Evolutionary conservation across 2,329 filamentous ascomycete genomes (phyloP), one percentile per base, ranked within the genome.

Genomic region (Fusarium redolens): DNA sequence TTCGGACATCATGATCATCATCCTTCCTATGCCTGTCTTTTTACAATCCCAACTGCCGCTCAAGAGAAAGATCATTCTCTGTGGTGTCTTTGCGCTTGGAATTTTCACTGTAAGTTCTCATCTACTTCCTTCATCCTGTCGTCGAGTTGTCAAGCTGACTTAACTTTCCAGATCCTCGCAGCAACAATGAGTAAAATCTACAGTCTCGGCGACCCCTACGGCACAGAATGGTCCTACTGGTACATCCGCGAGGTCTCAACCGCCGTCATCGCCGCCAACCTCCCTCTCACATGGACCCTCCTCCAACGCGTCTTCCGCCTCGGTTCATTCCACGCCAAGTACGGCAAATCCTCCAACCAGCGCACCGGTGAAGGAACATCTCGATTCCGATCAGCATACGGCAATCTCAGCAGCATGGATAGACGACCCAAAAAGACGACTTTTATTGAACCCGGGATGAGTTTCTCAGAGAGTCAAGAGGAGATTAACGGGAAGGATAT

Each of bases 1-100:
- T 6, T 88, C 87, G 7, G 89, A 91, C 69, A 51, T 90, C 4
- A 83, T 88, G 80, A 90, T 91, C 75, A 85, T 91, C 17, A 75
- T 82, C 8, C 84, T 91, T 31, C 88, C 88, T 1, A 82, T 91
- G 67, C 88, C 88, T 2, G 71, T 86, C 11, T 81, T 91, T 35
- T 61, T 86, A 5, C 82, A 83, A 30, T 83, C 89, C 1, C 83
- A 85, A 33, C 81, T 91, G 2, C 81, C 83, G 3, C 59, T 81
- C 0, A 86, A 84, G 69, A 83, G 88, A 72, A 91, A 90, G 78
- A 50, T 85, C 0, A 82, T 89, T 0, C 81, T 91, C 1, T 84
- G 83, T 43, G 78, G 75, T 5, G 80, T 87, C 17, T 86, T 87
- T 58, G 79, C 81, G 2, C 74, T 87, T 11, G 85, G 85, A 1